phyloP scores from a whole-genome alignment of 768 basidiomycete species.

The Trametes maxima region DNA sequence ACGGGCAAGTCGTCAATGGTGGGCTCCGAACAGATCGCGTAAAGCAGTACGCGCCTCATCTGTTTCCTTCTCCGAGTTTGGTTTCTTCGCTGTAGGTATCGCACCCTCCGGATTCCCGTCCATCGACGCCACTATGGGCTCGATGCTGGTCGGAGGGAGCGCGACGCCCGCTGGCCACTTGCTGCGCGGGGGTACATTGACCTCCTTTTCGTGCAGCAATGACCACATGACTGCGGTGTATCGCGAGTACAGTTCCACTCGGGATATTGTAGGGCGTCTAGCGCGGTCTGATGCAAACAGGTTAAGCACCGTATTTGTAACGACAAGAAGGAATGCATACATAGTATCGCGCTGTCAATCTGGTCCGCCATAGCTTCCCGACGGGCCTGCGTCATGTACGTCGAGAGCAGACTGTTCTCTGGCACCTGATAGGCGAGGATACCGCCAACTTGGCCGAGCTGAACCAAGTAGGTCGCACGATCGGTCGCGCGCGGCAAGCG shows the following conservation, averaged over 20 bases:
- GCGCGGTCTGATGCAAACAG: constrained; percentile 45
- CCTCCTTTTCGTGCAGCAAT: constrained; percentile 50
- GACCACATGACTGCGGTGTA: constrained; percentile 67
- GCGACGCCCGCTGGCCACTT: constrained; percentile 46
- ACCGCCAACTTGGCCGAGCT: constrained; percentile 73
- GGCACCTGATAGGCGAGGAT: constrained; percentile 85
- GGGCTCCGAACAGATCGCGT: neutral
- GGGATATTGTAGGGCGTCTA: constrained; percentile 55
- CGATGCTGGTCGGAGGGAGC: constrained; percentile 39
- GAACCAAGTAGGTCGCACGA: constrained; percentile 62
- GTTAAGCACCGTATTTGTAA: neutral
- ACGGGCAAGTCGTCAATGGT: neutral
- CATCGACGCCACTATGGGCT: neutral
- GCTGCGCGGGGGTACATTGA: constrained; percentile 44
- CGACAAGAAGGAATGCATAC: constrained; percentile 48
- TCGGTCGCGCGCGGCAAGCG: constrained; percentile 57
- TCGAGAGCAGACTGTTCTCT: constrained; percentile 71
- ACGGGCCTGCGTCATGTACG: constrained; percentile 75
- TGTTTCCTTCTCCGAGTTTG: constrained; percentile 38
- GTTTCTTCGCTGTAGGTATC: constrained; percentile 27
- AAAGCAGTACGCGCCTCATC: constrained; percentile 38
- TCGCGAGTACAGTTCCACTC: constrained; percentile 64
- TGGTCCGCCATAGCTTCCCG: constrained; percentile 85
- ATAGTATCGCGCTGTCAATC: constrained; percentile 82
- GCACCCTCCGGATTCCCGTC: constrained; percentile 12